Evolutionary conservation across 352 stramenopile species (phyloP).

Genomic region (Pythium dissimile): DNA sequence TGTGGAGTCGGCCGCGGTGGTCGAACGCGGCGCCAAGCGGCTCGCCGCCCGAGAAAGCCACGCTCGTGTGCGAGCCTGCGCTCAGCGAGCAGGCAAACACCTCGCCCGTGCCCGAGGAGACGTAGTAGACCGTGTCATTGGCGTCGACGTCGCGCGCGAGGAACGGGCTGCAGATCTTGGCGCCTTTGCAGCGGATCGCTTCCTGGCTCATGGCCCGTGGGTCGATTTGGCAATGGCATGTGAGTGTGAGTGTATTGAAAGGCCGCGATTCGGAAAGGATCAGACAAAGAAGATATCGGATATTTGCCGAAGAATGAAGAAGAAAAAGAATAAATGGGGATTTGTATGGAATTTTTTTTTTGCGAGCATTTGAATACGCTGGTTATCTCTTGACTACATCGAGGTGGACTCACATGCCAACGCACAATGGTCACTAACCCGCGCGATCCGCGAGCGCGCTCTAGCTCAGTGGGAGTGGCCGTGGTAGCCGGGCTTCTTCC

Average conservation of each 20-base stretch:
- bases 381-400: background rate
- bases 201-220: background rate
- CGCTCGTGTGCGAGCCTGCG: constrained; percentile 34
- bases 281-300: too few relatives aligned
- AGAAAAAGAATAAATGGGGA: too few relatives aligned
- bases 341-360: background rate
- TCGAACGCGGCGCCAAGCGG: constrained; percentile 70
- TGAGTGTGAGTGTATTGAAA: too few relatives aligned
- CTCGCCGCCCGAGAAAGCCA: constrained; percentile 69
- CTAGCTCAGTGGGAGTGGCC: constrained; percentile 38
- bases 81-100: constrained; percentile 39
- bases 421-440: too few relatives aligned
- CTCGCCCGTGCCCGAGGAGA: constrained; percentile 68
- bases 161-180: constrained; percentile 79
- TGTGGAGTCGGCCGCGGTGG: constrained; percentile 45
- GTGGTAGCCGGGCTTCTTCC: constrained; percentile 76
- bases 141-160: constrained; percentile 23
- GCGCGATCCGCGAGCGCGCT: background rate
- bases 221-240: too few relatives aligned
- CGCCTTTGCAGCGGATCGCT: constrained; percentile 50
- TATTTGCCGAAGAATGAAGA: too few relatives aligned
- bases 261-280: background rate
- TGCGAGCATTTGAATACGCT: background rate
- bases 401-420: background rate
- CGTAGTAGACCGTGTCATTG: constrained; percentile 51